Evolutionary conservation across 306 rosid species (phyloP).

Genomic region (Pyrus betulifolia): DNA sequence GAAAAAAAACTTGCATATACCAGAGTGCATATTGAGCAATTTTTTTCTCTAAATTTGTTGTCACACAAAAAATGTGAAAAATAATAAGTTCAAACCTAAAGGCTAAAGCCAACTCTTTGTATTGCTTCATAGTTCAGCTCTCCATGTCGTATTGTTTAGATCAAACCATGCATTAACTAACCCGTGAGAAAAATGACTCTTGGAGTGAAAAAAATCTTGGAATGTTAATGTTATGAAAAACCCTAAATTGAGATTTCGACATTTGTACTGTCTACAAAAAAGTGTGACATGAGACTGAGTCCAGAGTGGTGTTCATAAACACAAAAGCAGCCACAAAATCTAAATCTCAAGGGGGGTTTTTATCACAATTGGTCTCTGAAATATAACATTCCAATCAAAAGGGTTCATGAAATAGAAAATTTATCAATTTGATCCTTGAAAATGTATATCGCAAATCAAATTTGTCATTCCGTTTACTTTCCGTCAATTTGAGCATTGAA

Average conservation of each 20-base stretch:
- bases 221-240: neutral
- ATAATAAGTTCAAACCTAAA: neutral
- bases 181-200: neutral
- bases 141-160: neutral
- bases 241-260: neutral
- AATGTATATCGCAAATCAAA: too few species aligned
- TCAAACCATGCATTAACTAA: neutral
- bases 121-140: neutral
- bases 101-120: neutral
- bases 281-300: neutral
- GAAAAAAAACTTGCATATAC: neutral
- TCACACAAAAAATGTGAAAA: too few species aligned
- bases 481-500: too few species aligned
- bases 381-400: too few species aligned
- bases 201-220: neutral
- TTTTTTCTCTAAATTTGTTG: too few species aligned
- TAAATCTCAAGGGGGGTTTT: too few species aligned
- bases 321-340: neutral
- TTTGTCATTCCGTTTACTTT: too few species aligned
- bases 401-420: too few species aligned
- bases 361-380: too few species aligned
- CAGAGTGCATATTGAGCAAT: neutral
- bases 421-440: too few species aligned
- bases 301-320: neutral
- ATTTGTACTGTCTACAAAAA: neutral